Percentiles rank a stretch among this genome's conserved stretches.
Evolutionary conservation across 495 filamentous ascomycete species (phyloP).

Genomic region (Physcia stellaris): DNA sequence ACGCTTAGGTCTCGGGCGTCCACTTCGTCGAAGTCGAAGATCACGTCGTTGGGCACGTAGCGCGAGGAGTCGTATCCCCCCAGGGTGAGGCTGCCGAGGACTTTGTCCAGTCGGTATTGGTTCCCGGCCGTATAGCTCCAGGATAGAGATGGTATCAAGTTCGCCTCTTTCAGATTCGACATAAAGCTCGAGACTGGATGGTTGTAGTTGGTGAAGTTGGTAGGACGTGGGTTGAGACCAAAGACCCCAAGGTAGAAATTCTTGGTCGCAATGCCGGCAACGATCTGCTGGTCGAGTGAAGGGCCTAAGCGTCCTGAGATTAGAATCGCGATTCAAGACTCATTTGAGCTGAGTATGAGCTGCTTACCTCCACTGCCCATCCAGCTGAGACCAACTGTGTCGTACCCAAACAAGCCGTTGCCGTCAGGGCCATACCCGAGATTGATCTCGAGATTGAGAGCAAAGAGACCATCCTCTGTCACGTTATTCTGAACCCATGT

Average conservation of each 20-base stretch:
- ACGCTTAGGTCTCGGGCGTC: constrained; percentile 39
- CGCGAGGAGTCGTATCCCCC: constrained; percentile 43
- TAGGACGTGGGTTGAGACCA: constrained; percentile 34
- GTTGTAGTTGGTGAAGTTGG: constrained; percentile 36
- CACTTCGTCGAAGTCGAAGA: constrained; percentile 35
- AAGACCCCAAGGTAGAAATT: constrained; percentile 37
- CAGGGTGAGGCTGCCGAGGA: constrained; percentile 39
- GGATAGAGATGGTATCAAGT: constrained; percentile 33
- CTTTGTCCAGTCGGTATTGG: constrained; percentile 32
- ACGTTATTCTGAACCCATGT: too few relatives aligned
- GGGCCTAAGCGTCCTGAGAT: too few relatives aligned
- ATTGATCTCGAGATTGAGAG: constrained; percentile 27
- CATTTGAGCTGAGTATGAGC: too few relatives aligned
- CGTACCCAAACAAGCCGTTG: constrained; percentile 34
- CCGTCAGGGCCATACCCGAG: constrained; percentile 28
- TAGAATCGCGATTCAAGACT: too few relatives aligned
- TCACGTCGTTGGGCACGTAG: constrained; percentile 34
- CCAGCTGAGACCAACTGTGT: constrained; percentile 33
- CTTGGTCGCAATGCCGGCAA: constrained; percentile 30
- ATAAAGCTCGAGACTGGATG: constrained; percentile 35
- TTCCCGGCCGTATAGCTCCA: constrained; percentile 45
- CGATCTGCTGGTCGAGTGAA: constrained; percentile 28
- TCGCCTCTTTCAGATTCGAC: constrained; percentile 30
- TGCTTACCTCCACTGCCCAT: constrained; percentile 13
- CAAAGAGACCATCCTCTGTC: constrained; percentile 25